Evolutionary conservation across 768 basidiomycete genomes (phyloP), one percentile per base, ranked within the genome.

Genomic region (Tulasnella sp.): DNA sequence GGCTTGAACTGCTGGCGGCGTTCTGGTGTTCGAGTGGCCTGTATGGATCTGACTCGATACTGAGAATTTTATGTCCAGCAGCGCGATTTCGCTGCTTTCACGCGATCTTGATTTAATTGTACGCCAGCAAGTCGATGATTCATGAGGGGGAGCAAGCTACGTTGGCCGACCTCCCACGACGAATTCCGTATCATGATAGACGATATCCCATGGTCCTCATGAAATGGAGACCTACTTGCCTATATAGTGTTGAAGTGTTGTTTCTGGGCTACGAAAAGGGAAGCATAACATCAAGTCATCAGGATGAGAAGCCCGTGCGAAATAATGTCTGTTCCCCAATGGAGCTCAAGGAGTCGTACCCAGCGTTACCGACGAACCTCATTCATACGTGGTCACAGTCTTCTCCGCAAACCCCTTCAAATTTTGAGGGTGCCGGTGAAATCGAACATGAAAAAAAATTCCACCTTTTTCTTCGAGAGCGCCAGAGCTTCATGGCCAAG

Each of bases 301-400:
- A n/a, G n/a, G n/a, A n/a, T n/a, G n/a, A n/a, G n/a, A n/a, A n/a
- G n/a, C n/a, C n/a, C n/a, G n/a, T n/a, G n/a, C n/a, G n/a, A n/a
- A n/a, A n/a, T 42, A 42, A 69, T 68, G 65, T 66, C 9, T 58
- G 60, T 48, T 70, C 71, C 55, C 72, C 70, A 29, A 72, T 59
- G 1, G 69, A 64, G 50, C 70, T 68, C 25, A 63, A 56, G 22
- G 56, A 59, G 3, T 67, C 49, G 56, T 70, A 70, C 8, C 74
- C 80, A 9, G 76, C 75, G 60, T 76, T 76, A 57, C 77, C 77
- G 17, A 79, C 74, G 0, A 78, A 55, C 0, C 62, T 30, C 68
- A 66, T 0, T 75, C 75, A 61, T 78, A 65, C n/a, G 75, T 64
- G 0, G 49, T 67, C 22, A 74, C 63, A 0, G 74, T 74, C 51